Conservation (phyloP, 1,139 yeast species). For the Candida gigantensis region DNA sequence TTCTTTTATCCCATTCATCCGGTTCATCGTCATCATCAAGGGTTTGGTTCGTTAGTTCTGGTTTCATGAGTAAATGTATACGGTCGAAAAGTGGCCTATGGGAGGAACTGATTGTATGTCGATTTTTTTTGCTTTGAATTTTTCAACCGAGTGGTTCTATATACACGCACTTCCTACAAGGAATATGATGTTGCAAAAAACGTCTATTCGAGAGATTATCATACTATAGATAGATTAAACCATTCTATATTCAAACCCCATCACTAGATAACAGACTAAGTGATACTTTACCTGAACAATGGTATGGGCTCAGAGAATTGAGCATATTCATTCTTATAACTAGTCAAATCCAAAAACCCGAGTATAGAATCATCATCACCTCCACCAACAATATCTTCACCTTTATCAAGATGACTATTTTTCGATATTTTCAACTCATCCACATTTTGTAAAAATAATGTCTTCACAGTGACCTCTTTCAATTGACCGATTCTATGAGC, state of each 20-base stretch:
- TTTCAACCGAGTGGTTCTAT: background rate
- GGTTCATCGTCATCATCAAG: slow-evolving; percentile 54
- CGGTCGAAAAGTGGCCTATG: too few relatives aligned
- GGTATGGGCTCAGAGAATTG: slow-evolving; percentile 2
- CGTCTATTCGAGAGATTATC: too few relatives aligned
- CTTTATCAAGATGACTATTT: background rate
- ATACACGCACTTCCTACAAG: too few relatives aligned
- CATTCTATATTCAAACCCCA: too few relatives aligned
- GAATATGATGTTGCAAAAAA: too few relatives aligned
- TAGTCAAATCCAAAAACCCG: slow-evolving; percentile 2
- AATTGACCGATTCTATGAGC: slow-evolving; percentile 16
- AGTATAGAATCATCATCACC: slow-evolving; percentile 1
- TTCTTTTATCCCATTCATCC: slow-evolving; percentile 75
- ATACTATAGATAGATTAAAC: too few relatives aligned
- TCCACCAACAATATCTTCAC: background rate
- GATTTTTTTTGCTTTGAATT: too few relatives aligned
- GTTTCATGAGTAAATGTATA: too few relatives aligned
- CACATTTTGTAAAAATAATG: slow-evolving; percentile 1
- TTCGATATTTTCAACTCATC: slow-evolving; percentile 4
- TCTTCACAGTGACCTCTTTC: slow-evolving; percentile 3
- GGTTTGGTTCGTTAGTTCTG: slow-evolving; percentile 4
- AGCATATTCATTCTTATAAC: slow-evolving; percentile 1
- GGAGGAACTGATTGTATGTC: too few relatives aligned
- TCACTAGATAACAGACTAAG: too few relatives aligned
- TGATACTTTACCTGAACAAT: background rate